Evolutionary conservation across 1,284 basidiomycete species (phyloP).

Genomic region (Apiotrichum gamsii): DNA sequence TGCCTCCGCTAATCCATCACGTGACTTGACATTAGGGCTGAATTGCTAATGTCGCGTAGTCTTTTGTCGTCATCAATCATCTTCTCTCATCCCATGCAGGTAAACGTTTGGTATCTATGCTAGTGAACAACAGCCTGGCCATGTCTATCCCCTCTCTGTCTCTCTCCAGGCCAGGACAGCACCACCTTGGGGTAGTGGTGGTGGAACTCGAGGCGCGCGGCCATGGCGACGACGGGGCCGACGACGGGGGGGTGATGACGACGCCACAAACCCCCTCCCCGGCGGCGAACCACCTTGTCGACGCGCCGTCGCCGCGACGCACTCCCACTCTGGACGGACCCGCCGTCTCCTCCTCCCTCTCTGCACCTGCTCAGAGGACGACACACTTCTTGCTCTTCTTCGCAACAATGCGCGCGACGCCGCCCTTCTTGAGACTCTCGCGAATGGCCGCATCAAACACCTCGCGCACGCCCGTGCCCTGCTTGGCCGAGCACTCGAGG

Average conservation of each 20-base stretch:
- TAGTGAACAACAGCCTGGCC: constrained; percentile 9
- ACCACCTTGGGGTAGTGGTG: too few species aligned
- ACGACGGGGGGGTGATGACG: background rate
- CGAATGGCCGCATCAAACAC: constrained; percentile 86
- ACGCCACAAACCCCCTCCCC: background rate
- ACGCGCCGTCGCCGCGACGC: too few species aligned
- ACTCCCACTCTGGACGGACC: background rate
- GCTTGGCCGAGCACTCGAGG: constrained; percentile 90
- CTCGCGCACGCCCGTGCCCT: constrained; percentile 78
- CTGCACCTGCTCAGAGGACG: too few species aligned
- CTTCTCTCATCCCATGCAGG: constrained; percentile 13
- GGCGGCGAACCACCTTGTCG: too few species aligned
- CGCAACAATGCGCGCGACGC: constrained; percentile 56
- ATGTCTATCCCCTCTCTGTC: too few species aligned
- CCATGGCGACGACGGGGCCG: background rate
- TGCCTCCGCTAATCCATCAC: constrained; percentile 1
- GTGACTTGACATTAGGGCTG: too few species aligned
- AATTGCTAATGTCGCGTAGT: too few species aligned
- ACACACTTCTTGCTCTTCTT: constrained; percentile 76
- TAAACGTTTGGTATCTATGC: too few species aligned
- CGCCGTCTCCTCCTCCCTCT: constrained; percentile 11
- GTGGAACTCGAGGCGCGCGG: too few species aligned
- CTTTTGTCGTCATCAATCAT: too few species aligned
- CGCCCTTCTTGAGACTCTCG: constrained; percentile 67
- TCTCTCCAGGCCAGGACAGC: too few species aligned